Conservation (phyloP, 2,329 filamentous ascomycete species). For the Hypomyces rosellus region DNA sequence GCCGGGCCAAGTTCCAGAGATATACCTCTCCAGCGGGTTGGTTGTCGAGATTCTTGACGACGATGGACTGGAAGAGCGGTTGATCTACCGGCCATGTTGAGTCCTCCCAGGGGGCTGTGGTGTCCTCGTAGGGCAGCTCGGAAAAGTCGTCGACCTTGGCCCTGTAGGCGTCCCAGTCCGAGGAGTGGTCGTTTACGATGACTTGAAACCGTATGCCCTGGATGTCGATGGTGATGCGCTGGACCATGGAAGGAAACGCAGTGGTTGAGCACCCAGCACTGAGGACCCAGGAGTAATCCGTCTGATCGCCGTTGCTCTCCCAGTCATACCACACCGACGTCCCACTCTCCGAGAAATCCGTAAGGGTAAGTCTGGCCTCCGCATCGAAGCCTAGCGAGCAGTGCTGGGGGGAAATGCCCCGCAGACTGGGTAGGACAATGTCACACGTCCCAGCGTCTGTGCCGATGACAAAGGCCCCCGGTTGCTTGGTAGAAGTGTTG, state of each 20-base stretch:
- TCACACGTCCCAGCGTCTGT: slow-evolving; percentile 31
- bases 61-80: slow-evolving; percentile 29
- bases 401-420: slow-evolving; percentile 30
- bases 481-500: slow-evolving; percentile 25
- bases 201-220: slow-evolving; percentile 34
- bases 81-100: slow-evolving; percentile 13
- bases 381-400: slow-evolving; percentile 34
- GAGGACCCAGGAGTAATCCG: slow-evolving; percentile 31
- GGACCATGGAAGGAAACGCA: slow-evolving; percentile 28
- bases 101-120: slow-evolving; percentile 22
- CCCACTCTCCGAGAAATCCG: slow-evolving; percentile 31
- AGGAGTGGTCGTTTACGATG: slow-evolving; percentile 31
- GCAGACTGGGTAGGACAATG: slow-evolving; percentile 29
- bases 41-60: slow-evolving; percentile 29
- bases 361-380: slow-evolving; percentile 31
- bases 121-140: slow-evolving; percentile 21
- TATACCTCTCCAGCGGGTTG: slow-evolving; percentile 31
- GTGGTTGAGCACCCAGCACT: slow-evolving; percentile 22
- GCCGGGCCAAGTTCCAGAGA: slow-evolving; percentile 34
- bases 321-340: slow-evolving; percentile 39
- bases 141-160: slow-evolving; percentile 29
- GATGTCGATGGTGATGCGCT: slow-evolving; percentile 32
- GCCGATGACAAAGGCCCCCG: slow-evolving; percentile 33
- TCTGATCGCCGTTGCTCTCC: slow-evolving; percentile 32
- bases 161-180: slow-evolving; percentile 27